phyloP scores from a whole-genome alignment of 257 asterid species.

The Knoxia roxburghii region DNA sequence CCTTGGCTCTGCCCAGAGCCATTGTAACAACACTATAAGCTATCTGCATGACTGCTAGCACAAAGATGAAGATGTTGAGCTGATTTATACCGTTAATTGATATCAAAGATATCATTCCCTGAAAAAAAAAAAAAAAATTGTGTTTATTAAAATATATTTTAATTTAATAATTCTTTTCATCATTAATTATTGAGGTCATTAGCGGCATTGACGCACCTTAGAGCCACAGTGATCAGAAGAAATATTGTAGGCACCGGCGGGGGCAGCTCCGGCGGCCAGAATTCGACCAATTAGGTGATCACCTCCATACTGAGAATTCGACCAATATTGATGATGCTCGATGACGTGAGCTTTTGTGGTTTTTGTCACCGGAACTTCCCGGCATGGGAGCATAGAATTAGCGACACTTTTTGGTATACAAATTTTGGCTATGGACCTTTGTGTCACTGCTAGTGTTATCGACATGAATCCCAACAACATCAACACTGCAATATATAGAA shows the following conservation, averaged over 20 bases:
- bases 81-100: slow-evolving; percentile 52
- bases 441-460: slow-evolving; percentile 49
- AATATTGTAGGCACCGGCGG: slow-evolving; percentile 3
- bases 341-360: slow-evolving; percentile 20
- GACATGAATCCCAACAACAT: slow-evolving; percentile 82
- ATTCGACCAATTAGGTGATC: slow-evolving; percentile 18
- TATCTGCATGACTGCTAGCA: slow-evolving; percentile 72
- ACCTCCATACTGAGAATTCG: neutral
- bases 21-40: slow-evolving; percentile 55
- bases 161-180: no score
- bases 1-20: slow-evolving; percentile 83
- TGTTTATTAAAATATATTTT: no score
- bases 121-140: neutral
- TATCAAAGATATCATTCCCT: slow-evolving; percentile 69
- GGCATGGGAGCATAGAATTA: slow-evolving; percentile 61
- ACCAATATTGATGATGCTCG: no score
- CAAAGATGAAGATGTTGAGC: slow-evolving; percentile 72
- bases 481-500: slow-evolving; percentile 36
- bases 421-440: slow-evolving; percentile 45
- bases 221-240: slow-evolving; percentile 51
- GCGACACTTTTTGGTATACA: slow-evolving; percentile 51
- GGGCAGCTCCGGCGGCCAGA: slow-evolving; percentile 23
- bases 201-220: slow-evolving; percentile 29
- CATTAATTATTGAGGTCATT: no score
- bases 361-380: slow-evolving; percentile 12